Percentiles rank a stretch among this genome's conserved stretches.
Evolutionary conservation across 2,329 filamentous ascomycete genomes (phyloP).

Genomic region (Eutypa lata): DNA sequence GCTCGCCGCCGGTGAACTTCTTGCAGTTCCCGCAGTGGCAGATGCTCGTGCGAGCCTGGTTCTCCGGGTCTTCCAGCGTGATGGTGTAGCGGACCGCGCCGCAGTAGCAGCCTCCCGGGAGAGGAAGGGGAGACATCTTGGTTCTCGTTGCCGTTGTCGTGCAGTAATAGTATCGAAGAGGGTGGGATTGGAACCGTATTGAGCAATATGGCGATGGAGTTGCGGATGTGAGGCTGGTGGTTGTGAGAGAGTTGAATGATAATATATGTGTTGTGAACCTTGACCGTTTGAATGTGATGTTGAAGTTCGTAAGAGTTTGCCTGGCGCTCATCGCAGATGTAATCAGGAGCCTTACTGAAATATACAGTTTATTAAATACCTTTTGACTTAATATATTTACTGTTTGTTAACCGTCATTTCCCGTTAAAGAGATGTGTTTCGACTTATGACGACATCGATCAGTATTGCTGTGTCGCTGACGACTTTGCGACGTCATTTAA

Average conservation of each 20-base stretch:
- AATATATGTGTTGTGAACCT: background rate
- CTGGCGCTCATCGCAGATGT: background rate
- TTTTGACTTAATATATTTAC: too few relatives aligned
- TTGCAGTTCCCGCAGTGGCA: constrained; percentile 54
- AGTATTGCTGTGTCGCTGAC: too few relatives aligned
- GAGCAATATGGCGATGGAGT: too few relatives aligned
- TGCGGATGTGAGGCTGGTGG: too few relatives aligned
- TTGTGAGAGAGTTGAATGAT: background rate
- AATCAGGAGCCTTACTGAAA: background rate
- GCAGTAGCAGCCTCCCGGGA: constrained; percentile 42
- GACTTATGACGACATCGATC: background rate
- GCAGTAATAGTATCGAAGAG: background rate
- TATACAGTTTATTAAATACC: too few relatives aligned
- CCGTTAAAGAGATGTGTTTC: background rate
- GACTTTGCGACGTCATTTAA: background rate
- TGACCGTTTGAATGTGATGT: background rate
- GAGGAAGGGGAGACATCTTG: constrained; percentile 1
- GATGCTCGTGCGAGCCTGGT: constrained; percentile 46
- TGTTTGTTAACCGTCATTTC: too few relatives aligned
- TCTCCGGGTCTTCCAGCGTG: constrained; percentile 36
- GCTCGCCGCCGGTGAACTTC: constrained; percentile 50
- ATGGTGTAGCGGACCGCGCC: constrained; percentile 43
- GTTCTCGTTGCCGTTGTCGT: background rate
- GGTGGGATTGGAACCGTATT: background rate
- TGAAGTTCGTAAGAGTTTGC: too few relatives aligned